Evolutionary conservation across 2,329 filamentous ascomycete species (phyloP).

Genomic region (Xylariaceae sp.): DNA sequence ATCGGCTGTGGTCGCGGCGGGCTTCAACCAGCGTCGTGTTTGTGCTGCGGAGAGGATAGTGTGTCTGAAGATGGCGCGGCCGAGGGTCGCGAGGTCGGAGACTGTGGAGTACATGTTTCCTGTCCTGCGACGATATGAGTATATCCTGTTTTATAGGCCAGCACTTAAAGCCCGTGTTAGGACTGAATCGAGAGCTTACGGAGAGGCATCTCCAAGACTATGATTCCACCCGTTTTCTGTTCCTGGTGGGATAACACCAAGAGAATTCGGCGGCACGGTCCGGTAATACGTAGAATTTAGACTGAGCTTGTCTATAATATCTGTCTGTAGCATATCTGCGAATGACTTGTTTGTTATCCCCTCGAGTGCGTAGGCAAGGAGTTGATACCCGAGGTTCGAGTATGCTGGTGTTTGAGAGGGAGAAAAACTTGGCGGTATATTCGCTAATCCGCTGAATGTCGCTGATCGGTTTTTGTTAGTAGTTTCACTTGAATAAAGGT

Average conservation of each 20-base stretch:
- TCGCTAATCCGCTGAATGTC: slow-evolving; percentile 21
- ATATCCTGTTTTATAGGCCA: too few relatives aligned
- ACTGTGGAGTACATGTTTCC: slow-evolving; percentile 43
- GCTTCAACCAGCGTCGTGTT: slow-evolving; percentile 44
- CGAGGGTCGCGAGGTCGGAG: slow-evolving; percentile 39
- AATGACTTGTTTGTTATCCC: slow-evolving; percentile 20
- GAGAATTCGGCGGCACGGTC: slow-evolving; percentile 12
- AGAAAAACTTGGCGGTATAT: slow-evolving; percentile 24
- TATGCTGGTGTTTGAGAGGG: slow-evolving; percentile 25
- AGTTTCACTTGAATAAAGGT: background rate
- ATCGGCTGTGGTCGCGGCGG: slow-evolving; percentile 35
- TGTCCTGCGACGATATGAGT: slow-evolving; percentile 22
- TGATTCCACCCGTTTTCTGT: slow-evolving; percentile 30
- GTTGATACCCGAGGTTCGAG: slow-evolving; percentile 26
- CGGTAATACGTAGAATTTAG: slow-evolving; percentile 24
- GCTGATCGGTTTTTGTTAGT: slow-evolving; percentile 10
- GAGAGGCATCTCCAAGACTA: slow-evolving; percentile 36
- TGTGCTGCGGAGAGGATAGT: slow-evolving; percentile 31
- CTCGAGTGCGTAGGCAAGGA: slow-evolving; percentile 29
- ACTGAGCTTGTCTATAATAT: slow-evolving; percentile 20
- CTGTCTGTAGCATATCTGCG: slow-evolving; percentile 20
- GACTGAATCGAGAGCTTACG: slow-evolving; percentile 32
- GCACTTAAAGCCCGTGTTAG: too few relatives aligned
- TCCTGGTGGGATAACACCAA: slow-evolving; percentile 22
- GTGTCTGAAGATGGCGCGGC: slow-evolving; percentile 39